phyloP scores from a whole-genome alignment of 2,329 filamentous ascomycete genomes.

The Drechslerella dactyloides region DNA sequence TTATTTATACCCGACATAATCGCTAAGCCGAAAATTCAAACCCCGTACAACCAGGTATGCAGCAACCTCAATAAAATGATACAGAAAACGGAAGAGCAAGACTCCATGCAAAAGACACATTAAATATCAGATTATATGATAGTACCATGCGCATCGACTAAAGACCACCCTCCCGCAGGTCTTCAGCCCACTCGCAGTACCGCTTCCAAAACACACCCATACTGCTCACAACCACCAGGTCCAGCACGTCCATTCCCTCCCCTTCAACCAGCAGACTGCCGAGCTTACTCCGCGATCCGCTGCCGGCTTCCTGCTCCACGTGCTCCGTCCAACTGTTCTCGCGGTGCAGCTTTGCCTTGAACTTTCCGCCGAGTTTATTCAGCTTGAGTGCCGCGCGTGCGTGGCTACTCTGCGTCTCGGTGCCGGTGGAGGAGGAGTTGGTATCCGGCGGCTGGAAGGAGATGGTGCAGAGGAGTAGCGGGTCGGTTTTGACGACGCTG shows the following conservation, averaged over 20 bases:
- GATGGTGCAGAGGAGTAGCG: slow-evolving; percentile 36
- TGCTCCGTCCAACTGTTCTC: slow-evolving; percentile 45
- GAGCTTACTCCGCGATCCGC: slow-evolving; percentile 73
- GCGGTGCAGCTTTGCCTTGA: slow-evolving; percentile 42
- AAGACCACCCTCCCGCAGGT: slow-evolving; percentile 31
- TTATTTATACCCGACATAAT: too few species aligned
- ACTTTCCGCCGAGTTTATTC: slow-evolving; percentile 41
- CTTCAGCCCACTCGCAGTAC: slow-evolving; percentile 65
- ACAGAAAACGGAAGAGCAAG: too few species aligned
- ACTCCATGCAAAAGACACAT: too few species aligned
- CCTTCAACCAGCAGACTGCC: slow-evolving; percentile 90
- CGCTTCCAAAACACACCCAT: slow-evolving; percentile 92
- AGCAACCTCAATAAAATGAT: too few species aligned
- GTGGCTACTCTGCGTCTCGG: not conserved
- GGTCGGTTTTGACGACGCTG: slow-evolving; percentile 22
- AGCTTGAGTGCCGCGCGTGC: slow-evolving; percentile 21
- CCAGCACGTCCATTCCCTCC: slow-evolving; percentile 93
- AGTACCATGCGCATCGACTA: not conserved
- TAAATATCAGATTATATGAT: not conserved
- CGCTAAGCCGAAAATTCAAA: too few species aligned
- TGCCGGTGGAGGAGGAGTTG: not conserved
- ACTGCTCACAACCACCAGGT: slow-evolving; percentile 87
- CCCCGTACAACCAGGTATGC: too few species aligned
- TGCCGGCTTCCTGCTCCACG: slow-evolving; percentile 30
- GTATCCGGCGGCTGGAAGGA: slow-evolving; percentile 41